Conservation (phyloP, 208 protist species). For the Acanthamoeba rhysodes region DNA sequence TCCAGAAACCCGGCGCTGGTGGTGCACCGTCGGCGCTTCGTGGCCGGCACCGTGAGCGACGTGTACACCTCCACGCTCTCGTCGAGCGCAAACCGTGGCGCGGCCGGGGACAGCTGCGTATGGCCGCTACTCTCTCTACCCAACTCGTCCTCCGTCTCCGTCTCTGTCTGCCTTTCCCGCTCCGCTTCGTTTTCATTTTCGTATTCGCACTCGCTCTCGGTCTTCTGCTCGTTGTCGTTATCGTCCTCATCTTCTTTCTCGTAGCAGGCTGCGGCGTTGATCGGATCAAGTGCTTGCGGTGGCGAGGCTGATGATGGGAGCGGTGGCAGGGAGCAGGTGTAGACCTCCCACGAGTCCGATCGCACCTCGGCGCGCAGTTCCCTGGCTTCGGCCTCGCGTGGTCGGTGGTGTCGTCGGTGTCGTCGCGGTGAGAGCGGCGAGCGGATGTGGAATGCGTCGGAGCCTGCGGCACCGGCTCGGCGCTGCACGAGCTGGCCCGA, state of each 20-base stretch:
- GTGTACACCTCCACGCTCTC: slow-evolving; percentile 22
- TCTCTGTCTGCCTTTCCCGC: background rate
- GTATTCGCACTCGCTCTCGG: background rate
- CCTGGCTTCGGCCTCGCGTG: background rate
- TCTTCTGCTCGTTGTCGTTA: too few species aligned
- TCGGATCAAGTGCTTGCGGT: background rate
- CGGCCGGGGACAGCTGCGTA: too few species aligned
- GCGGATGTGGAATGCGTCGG: background rate
- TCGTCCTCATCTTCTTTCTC: too few species aligned
- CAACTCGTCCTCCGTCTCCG: background rate
- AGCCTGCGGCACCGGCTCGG: too few species aligned
- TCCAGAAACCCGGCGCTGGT: background rate
- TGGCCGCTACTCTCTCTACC: too few species aligned
- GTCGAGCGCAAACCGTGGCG: background rate
- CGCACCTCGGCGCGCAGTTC: background rate
- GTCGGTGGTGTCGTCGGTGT: background rate
- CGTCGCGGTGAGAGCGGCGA: background rate
- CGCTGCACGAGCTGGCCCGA: background rate
- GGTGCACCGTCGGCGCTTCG: background rate
- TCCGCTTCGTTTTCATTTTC: background rate
- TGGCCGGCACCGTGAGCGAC: background rate
- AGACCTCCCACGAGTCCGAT: slow-evolving; percentile 6
- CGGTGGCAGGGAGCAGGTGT: background rate
- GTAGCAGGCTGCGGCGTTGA: background rate
- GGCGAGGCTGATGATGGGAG: background rate